A percentile compares a stretch with the other conserved stretches of the same genome.
Conservation (phyloP, 23 red algal species). For the Gracilaria vermiculophylla region DNA sequence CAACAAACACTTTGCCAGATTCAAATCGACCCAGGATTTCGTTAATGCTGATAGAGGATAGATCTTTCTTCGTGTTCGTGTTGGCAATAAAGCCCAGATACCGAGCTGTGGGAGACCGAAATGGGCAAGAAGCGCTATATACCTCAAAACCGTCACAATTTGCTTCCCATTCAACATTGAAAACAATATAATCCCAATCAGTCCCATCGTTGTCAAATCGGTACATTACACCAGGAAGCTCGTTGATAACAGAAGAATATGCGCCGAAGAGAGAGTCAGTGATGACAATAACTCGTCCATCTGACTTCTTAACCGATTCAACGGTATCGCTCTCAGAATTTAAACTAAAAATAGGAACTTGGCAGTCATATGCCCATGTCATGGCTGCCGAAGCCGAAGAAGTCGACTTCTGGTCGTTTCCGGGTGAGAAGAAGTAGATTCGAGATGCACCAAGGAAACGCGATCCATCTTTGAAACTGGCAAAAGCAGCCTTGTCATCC, state of each 20-base stretch:
- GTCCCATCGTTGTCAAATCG: constrained; percentile 15
- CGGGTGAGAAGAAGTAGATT: not conserved
- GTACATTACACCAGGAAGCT: constrained; percentile 45
- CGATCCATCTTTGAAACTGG: constrained; percentile 24
- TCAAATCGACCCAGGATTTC: constrained; percentile 1
- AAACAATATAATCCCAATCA: constrained; percentile 36
- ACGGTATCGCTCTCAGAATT: not conserved
- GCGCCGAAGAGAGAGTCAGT: constrained; percentile 22
- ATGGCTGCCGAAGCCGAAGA: constrained; percentile 8
- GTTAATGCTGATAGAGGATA: constrained; percentile 16
- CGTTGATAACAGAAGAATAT: constrained; percentile 17
- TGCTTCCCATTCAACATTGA: constrained; percentile 44
- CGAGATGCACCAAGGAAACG: constrained; percentile 47
- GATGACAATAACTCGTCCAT: constrained; percentile 14
- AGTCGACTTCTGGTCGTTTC: not conserved
- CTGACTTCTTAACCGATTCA: not conserved
- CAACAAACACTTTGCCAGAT: constrained; percentile 35
- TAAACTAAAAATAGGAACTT: constrained; percentile 33
- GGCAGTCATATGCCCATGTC: constrained; percentile 65
- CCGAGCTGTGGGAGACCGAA: constrained; percentile 29
- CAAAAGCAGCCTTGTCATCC: constrained; percentile 41
- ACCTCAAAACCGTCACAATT: constrained; percentile 34
- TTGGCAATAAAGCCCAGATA: constrained; percentile 58
- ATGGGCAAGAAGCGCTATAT: constrained; percentile 5
- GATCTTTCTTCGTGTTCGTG: not conserved